phyloP scores from a whole-genome alignment of 1,284 basidiomycete genomes.

The Apiotrichum sp. region DNA sequence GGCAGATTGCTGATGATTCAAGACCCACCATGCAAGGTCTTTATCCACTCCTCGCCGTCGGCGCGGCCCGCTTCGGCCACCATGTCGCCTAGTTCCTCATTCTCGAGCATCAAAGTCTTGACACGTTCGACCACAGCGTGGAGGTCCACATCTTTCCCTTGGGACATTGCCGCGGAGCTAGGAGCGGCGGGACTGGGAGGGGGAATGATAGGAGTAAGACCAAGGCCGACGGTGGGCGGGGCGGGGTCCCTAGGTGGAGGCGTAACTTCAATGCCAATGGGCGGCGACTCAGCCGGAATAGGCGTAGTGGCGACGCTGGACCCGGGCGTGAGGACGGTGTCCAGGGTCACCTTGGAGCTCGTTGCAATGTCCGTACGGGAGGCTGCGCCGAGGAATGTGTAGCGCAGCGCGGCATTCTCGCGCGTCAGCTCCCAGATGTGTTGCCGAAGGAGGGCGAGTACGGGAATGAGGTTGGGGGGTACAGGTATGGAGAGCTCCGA shows the following conservation, averaged over 20 bases:
- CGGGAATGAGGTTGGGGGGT: slow-evolving; percentile 29
- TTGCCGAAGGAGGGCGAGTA: slow-evolving; percentile 25
- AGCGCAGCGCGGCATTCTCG: slow-evolving; percentile 41
- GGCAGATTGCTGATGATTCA: not conserved
- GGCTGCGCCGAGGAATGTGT: slow-evolving; percentile 34
- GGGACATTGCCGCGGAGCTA: not conserved
- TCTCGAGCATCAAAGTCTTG: slow-evolving; percentile 35
- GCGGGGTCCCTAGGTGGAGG: not conserved
- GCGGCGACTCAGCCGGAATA: slow-evolving; percentile 8
- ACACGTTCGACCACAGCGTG: slow-evolving; percentile 33
- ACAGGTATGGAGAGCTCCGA: slow-evolving; percentile 15
- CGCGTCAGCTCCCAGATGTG: slow-evolving; percentile 37
- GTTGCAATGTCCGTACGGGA: not conserved
- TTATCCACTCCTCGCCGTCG: slow-evolving; percentile 28
- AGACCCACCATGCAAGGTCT: slow-evolving; percentile 31
- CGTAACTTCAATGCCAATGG: slow-evolving; percentile 1
- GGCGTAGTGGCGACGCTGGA: slow-evolving; percentile 15
- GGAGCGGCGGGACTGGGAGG: not conserved
- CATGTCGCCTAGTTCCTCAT: slow-evolving; percentile 44
- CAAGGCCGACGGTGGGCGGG: not conserved
- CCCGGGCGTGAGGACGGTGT: slow-evolving; percentile 4
- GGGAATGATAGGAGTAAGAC: not conserved
- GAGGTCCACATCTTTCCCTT: slow-evolving; percentile 20
- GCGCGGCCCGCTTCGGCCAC: slow-evolving; percentile 30
- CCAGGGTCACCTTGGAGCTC: not conserved